phyloP scores from a whole-genome alignment of 2,329 filamentous ascomycete genomes.

The Pseudogymnoascus pannorum region DNA sequence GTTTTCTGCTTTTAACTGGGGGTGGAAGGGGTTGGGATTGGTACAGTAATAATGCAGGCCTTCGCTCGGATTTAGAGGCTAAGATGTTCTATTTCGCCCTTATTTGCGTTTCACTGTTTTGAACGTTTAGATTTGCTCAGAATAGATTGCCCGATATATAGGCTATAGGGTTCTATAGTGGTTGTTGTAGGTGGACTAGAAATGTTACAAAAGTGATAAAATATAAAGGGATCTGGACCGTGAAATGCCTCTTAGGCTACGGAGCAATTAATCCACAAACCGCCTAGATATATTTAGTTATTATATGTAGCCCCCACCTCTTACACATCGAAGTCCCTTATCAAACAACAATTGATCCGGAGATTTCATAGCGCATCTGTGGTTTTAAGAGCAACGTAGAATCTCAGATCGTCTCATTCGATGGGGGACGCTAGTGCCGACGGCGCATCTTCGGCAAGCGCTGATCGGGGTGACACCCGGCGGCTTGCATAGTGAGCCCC shows the following conservation, averaged over 20 bases:
- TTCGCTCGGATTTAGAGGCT: neutral
- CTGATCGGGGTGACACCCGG: slow-evolving; percentile 1
- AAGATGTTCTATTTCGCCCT: neutral
- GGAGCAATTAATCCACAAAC: neutral
- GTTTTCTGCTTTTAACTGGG: neutral
- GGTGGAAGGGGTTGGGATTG: neutral
- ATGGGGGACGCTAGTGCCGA: neutral
- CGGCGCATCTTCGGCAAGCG: slow-evolving; percentile 7
- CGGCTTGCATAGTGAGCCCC: neutral
- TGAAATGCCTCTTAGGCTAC: neutral
- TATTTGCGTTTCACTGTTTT: neutral
- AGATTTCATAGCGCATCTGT: neutral
- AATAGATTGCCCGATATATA: neutral
- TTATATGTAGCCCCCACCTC: neutral
- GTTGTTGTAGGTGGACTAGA: neutral
- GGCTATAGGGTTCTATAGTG: neutral
- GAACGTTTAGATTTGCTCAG: neutral
- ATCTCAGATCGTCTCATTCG: neutral
- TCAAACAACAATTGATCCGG: neutral
- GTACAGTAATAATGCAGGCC: neutral
- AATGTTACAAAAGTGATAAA: neutral
- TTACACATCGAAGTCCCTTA: neutral
- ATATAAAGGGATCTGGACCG: neutral
- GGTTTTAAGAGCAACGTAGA: neutral
- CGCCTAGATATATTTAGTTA: neutral